These are phyloP conservation scores for Pestalotiopsis fici DNA, from an alignment of 2,329 filamentous ascomycete genomes.

Conservation along the genomic window DNA sequence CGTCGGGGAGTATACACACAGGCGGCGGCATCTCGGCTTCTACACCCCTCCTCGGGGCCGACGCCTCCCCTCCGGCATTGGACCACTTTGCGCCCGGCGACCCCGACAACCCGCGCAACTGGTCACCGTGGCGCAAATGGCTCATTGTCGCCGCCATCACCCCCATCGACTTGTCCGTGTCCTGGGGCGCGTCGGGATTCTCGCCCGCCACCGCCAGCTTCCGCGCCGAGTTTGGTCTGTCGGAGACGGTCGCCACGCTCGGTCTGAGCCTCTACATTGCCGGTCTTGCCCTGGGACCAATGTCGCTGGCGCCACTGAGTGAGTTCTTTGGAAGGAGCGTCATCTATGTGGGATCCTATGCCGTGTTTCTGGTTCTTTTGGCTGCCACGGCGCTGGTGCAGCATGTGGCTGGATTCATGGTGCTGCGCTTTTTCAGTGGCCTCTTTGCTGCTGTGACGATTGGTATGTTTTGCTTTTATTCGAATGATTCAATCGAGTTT, in stretches of 20 bases:
- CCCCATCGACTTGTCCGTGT: conserved; percentile 31
- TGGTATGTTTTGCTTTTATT: conserved; percentile 8
- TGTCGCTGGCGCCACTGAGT: conserved; percentile 32
- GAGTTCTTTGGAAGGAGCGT: conserved; percentile 43
- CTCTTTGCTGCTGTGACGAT: conserved; percentile 40
- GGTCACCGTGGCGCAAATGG: conserved; percentile 33
- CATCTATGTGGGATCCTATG: conserved; percentile 43
- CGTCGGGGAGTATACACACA: no score
- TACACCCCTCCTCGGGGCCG: conserved; percentile 8
- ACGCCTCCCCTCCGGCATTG: neutral
- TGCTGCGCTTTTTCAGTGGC: conserved; percentile 43
- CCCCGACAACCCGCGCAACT: conserved; percentile 30
- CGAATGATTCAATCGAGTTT: neutral
- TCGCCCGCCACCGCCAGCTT: conserved; percentile 43
- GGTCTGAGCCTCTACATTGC: conserved; percentile 47
- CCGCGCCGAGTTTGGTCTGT: conserved; percentile 38
- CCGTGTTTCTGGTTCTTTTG: conserved; percentile 41
- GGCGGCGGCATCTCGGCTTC: neutral
- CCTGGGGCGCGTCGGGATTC: conserved; percentile 49
- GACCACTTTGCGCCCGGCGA: conserved; percentile 17
- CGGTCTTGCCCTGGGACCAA: conserved; percentile 40
- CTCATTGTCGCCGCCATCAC: conserved; percentile 29
- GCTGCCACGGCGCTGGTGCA: conserved; percentile 42
- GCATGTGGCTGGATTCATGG: conserved; percentile 40
- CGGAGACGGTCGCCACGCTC: conserved; percentile 40